Base-by-base conservation (phyloP, 768 basidiomycete species). In the Russula sp. region DNA sequence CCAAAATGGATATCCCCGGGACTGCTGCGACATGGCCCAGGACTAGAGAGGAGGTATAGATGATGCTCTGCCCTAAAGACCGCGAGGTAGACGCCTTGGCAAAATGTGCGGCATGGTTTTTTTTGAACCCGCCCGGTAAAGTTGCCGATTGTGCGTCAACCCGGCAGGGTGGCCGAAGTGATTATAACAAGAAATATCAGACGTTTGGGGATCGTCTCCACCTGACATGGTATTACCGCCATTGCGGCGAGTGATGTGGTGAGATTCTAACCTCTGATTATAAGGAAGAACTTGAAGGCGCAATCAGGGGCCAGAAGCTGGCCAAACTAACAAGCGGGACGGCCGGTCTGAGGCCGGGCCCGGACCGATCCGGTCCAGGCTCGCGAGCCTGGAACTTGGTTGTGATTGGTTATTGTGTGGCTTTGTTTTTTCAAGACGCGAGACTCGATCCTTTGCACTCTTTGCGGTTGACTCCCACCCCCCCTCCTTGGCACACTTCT, bases 381-480 rank as follows among this genome's bases (percentile, higher is more conserved):
- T n/a, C n/a, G n/a, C n/a, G n/a, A n/a, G n/a, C n/a, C 10, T 37
- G 49, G 39, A 40, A 34, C 47, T 20, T 20, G 31, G 35, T 53
- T 49, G 45, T 59, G 27, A 54, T 50, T 56, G 40, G 32, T 64
- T 64, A 59, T 64, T 64, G 63, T 64, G 40, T 64, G 63, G 58
- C 54, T 14, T 64, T 64, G 63, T 64, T 60, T 63, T 50, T 50
- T 32, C 52, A 20, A 54, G 45, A 2, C 62, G 31, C 6, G 48
- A 39, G 34, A 4, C 62, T 27, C 42, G 35, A 37, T 37, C 35
- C 35, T 10, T 37, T 37, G 8, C 35, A 7, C 10, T 37, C 51
- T 63, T 63, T 64, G 50, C 53, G 64, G 68, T 70, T 73, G 67
- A 59, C 67, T 66, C 65, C 61, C 55, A 62, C 51, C 59, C 61